Base-by-base conservation (phyloP, 768 basidiomycete genomes). In the Pleurotus tuoliensis region DNA sequence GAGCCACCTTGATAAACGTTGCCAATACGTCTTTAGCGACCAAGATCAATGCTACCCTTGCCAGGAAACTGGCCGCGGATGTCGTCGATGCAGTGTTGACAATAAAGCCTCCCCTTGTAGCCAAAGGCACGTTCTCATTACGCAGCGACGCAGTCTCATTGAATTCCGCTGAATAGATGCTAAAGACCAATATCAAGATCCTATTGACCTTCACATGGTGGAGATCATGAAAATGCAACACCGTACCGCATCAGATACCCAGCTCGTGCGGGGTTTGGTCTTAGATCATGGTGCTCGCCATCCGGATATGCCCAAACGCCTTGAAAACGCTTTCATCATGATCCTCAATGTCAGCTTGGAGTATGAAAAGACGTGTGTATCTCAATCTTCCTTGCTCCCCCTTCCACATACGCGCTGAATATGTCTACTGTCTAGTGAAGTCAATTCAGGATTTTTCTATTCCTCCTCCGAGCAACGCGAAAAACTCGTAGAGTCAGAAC, bases 191-290 rank as follows among this genome's bases (percentile, higher is more conserved):
- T 89, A 83, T 79, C 82, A 81, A 53, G 87, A 94, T 63, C 94
- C 95, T 49, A 95, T 98, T 67, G 97, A 99, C 76, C 79, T 99
- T 56, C 96, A 98, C 75, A 99, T 99, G 97, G 78, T 99, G 51
- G 97, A 99, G 75, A 87, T 98, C 60, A 98, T 98, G 97, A 98
- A 98, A 78, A 99, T 99, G 97, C 96, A 97, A 71, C 97, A 99
- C 75, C 90, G 95, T 65, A 95, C 90, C 43, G 94, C 97, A 60
- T 94, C 93, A 20, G 97, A 99, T 72, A 99, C 97, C 27, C 91
- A 97, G 69, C 84, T 99, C 39, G 78, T 99, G 65, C 89, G 92
- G 63, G 97, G 97, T 37, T 81, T 99, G 57, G 97, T 99, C 45
- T 80, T 99, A 64, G 97, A 99, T 74, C 96, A 98, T 68, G 96